Percentiles rank a stretch among this genome's conserved stretches.
These are phyloP conservation scores for Lyophyllum decastes DNA, from an alignment of 768 basidiomycete genomes.

Conservation along the genomic window DNA sequence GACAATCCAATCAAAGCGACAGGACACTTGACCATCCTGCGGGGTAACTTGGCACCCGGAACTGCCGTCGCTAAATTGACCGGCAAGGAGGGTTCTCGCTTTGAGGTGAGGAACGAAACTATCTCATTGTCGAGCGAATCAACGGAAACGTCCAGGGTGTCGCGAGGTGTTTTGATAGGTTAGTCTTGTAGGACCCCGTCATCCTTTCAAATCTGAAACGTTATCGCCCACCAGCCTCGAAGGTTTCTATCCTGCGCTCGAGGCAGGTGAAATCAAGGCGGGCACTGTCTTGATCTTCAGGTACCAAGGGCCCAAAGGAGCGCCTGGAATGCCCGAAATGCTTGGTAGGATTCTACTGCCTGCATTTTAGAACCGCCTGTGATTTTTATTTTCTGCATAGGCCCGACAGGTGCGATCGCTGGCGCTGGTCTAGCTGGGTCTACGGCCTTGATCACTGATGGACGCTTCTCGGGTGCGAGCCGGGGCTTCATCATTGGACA, in stretches of 20 bases:
- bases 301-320: constrained; percentile 89
- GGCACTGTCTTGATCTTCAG: constrained; percentile 82
- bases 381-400: constrained; percentile 30
- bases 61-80: constrained; percentile 92
- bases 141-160: constrained; percentile 46
- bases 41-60: constrained; percentile 87
- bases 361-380: not conserved
- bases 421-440: constrained; percentile 80
- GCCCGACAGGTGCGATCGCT: constrained; percentile 82
- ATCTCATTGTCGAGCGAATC: constrained; percentile 1
- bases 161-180: constrained; percentile 81
- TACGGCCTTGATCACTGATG: constrained; percentile 86
- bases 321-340: constrained; percentile 90
- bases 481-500: constrained; percentile 58
- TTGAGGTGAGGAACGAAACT: constrained; percentile 55
- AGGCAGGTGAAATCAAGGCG: constrained; percentile 70
- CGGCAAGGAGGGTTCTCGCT: constrained; percentile 85
- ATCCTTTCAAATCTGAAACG: not conserved
- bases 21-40: constrained; percentile 85
- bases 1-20: constrained; percentile 83
- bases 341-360: constrained; percentile 28
- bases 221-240: constrained; percentile 47
- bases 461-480: constrained; percentile 85
- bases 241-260: constrained; percentile 73
- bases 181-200: constrained; percentile 13